Conservation (phyloP, 768 basidiomycete genomes). For the Mycena polygramma region DNA sequence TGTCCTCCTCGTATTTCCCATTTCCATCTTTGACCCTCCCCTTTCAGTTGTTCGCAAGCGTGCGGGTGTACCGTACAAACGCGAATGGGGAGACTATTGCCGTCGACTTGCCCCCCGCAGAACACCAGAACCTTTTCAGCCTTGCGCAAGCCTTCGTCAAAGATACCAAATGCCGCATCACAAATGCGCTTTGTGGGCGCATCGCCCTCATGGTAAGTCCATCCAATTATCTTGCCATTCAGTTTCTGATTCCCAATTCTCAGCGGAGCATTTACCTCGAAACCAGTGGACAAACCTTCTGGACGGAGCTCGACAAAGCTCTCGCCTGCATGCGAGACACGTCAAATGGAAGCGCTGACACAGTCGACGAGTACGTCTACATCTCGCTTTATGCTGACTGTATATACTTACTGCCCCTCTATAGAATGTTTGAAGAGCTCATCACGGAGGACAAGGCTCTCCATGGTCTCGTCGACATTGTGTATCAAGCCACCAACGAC, state of each 20-base stretch:
- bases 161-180: conserved; percentile 10
- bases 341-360: neutral
- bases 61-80: neutral
- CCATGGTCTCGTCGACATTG: conserved; percentile 13
- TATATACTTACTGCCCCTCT: too few relatives aligned
- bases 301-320: neutral
- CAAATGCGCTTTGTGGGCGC: conserved; percentile 4
- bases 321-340: neutral
- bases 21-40: too few relatives aligned
- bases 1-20: neutral
- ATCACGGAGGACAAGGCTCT: conserved; percentile 2
- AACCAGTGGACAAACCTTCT: neutral
- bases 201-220: conserved; percentile 23
- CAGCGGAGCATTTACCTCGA: neutral
- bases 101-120: neutral
- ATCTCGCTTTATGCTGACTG: too few relatives aligned
- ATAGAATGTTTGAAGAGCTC: conserved; percentile 1
- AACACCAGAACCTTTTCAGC: conserved; percentile 6
- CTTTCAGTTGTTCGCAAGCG: neutral
- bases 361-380: neutral
- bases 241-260: neutral
- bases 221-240: neutral
- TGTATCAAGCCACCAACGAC: conserved; percentile 4
- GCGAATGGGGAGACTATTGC: neutral
- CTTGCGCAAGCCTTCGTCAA: conserved; percentile 8